phyloP scores from a whole-genome alignment of 108 stramenopile genomes.

The Nitzschia palea region DNA sequence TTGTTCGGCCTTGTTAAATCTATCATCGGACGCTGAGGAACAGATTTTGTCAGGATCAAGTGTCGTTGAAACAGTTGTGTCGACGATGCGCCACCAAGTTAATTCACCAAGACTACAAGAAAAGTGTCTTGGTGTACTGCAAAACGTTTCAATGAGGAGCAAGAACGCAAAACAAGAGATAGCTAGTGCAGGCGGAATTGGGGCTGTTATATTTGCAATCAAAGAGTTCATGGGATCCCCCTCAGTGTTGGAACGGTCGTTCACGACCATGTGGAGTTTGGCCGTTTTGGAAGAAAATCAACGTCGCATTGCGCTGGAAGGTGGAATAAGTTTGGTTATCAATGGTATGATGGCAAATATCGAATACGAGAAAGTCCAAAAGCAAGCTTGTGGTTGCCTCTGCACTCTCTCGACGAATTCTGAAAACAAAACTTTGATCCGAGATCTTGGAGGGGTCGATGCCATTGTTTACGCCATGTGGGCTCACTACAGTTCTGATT shows the following conservation, averaged over 20 bases:
- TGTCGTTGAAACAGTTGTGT: slow-evolving; percentile 31
- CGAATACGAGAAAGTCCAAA: slow-evolving; percentile 41
- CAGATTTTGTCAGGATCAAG: slow-evolving; percentile 20
- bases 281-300: slow-evolving; percentile 39
- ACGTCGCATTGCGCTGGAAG: slow-evolving; percentile 20
- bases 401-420: slow-evolving; percentile 36
- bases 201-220: slow-evolving; percentile 23
- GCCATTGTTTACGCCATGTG: slow-evolving; percentile 44
- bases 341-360: slow-evolving; percentile 49
- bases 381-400: slow-evolving; percentile 52
- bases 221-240: slow-evolving; percentile 38
- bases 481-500: slow-evolving; percentile 37
- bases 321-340: slow-evolving; percentile 33
- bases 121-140: slow-evolving; percentile 37
- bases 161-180: slow-evolving; percentile 30
- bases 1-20: slow-evolving; percentile 29
- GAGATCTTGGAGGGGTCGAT: slow-evolving; percentile 39
- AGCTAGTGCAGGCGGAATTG: slow-evolving; percentile 35
- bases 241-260: slow-evolving; percentile 37
- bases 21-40: slow-evolving; percentile 39
- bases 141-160: slow-evolving; percentile 45
- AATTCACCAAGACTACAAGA: slow-evolving; percentile 24
- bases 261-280: slow-evolving; percentile 47
- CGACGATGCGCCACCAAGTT: slow-evolving; percentile 20
- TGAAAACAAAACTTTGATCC: slow-evolving; percentile 32